Conservation (phyloP, 176 grass and related monocot genomes). For the Musa acuminata region DNA sequence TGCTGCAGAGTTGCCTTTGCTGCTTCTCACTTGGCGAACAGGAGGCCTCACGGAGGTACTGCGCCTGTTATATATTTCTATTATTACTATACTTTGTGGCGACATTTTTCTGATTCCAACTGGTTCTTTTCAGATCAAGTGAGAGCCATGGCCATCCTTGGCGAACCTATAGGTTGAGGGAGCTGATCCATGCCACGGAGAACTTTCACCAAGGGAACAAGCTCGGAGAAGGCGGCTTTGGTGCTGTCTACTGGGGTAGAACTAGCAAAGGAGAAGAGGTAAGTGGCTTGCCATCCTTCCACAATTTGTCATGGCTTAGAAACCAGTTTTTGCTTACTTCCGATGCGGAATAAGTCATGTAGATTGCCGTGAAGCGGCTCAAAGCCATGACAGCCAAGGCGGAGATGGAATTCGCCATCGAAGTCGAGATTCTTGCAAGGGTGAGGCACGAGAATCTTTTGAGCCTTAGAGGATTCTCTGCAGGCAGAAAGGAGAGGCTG, state of each 20-base stretch:
- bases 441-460: slow-evolving; percentile 58
- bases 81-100: too few species aligned
- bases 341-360: too few species aligned
- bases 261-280: slow-evolving; percentile 55
- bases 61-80: too few species aligned
- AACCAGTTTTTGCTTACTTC: too few species aligned
- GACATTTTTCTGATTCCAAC: too few species aligned
- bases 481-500: slow-evolving; percentile 51
- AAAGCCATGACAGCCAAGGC: slow-evolving; percentile 62
- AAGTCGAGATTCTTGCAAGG: slow-evolving; percentile 67
- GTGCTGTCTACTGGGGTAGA: slow-evolving; percentile 16
- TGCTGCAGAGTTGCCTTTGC: too few species aligned
- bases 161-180: slow-evolving; percentile 53
- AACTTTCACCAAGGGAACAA: slow-evolving; percentile 56
- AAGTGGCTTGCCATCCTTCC: not conserved
- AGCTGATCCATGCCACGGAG: slow-evolving; percentile 52
- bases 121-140: not conserved
- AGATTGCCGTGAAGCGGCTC: slow-evolving; percentile 65
- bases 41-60: too few species aligned
- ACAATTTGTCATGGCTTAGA: too few species aligned
- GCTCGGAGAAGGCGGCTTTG: slow-evolving; percentile 22
- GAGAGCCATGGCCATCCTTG: slow-evolving; percentile 39
- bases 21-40: too few species aligned
- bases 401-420: slow-evolving; percentile 68
- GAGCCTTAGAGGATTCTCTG: slow-evolving; percentile 59